Conservation (phyloP, 73 alveolate genomes). For the Paramecium octaurelia region DNA sequence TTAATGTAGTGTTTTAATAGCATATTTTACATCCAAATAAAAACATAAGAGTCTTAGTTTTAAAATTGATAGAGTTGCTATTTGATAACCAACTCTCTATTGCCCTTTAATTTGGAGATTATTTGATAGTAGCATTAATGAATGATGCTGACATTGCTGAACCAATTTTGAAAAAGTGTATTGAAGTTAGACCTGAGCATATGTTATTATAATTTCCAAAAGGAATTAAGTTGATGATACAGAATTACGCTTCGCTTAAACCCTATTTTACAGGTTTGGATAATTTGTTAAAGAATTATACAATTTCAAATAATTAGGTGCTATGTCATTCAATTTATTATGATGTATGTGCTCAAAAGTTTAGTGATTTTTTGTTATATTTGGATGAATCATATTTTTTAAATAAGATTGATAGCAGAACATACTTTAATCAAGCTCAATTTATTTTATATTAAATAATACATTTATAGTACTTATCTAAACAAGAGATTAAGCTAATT, state of each 20-base stretch:
- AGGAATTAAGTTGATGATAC: background rate
- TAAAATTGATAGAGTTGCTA: background rate
- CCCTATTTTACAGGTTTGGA: slow-evolving; percentile 5
- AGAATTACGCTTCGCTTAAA: background rate
- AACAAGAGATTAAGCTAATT: background rate
- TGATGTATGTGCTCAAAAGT: slow-evolving; percentile 10
- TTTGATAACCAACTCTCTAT: background rate
- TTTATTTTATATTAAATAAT: background rate
- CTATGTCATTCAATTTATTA: background rate
- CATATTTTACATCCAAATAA: slow-evolving; percentile 9
- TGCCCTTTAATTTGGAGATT: slow-evolving; percentile 9
- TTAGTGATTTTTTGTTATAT: background rate
- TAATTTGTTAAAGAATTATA: background rate
- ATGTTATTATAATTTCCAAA: background rate
- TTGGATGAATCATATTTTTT: background rate
- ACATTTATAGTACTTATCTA: background rate
- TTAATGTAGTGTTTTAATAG: background rate
- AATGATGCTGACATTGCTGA: background rate
- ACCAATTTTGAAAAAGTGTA: background rate
- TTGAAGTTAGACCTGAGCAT: background rate
- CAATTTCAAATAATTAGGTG: background rate
- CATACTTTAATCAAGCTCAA: background rate
- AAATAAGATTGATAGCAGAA: background rate
- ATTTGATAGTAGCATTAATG: background rate
- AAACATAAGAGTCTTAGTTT: background rate